Conservation (phyloP, 2,329 filamentous ascomycete genomes). For the Aspergillus sp. region DNA sequence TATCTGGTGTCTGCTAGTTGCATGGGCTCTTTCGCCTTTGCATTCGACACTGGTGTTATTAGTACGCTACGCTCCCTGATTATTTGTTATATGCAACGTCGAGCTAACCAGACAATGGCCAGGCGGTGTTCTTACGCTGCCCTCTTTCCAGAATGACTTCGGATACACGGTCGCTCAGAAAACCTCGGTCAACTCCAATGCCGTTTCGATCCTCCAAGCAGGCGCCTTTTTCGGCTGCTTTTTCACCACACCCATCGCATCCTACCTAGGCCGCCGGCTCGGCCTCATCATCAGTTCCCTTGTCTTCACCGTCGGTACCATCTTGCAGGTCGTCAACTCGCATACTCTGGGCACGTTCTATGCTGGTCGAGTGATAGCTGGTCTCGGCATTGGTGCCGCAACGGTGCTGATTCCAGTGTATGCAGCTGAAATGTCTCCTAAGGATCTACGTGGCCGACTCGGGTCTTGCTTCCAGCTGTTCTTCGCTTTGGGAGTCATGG, state of each 20-base stretch:
- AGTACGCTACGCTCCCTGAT: conserved; percentile 17
- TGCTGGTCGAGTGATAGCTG: conserved; percentile 49
- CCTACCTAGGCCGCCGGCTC: conserved; percentile 46
- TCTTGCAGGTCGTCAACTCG: conserved; percentile 51
- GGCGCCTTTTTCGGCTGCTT: conserved; percentile 56
- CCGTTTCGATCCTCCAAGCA: conserved; percentile 52
- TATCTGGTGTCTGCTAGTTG: conserved; percentile 41
- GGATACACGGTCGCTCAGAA: conserved; percentile 36
- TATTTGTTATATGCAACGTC: neutral
- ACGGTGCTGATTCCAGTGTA: conserved; percentile 46
- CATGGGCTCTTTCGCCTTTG: conserved; percentile 43
- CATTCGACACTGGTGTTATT: conserved; percentile 43
- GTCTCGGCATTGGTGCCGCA: conserved; percentile 49
- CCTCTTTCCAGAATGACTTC: conserved; percentile 47
- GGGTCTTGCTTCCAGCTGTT: conserved; percentile 44
- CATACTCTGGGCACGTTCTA: conserved; percentile 49
- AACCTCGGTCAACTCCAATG: conserved; percentile 49
- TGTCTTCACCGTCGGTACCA: conserved; percentile 39
- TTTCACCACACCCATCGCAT: conserved; percentile 49
- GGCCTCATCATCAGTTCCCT: conserved; percentile 48
- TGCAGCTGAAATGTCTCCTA: conserved; percentile 45
- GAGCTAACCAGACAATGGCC: neutral
- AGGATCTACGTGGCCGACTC: conserved; percentile 43
- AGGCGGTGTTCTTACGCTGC: conserved; percentile 49
- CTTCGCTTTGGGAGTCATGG: conserved; percentile 41